These are phyloP conservation scores for Cruciata laevipes DNA, from an alignment of 257 asterid genomes.

Conservation along the genomic window DNA sequence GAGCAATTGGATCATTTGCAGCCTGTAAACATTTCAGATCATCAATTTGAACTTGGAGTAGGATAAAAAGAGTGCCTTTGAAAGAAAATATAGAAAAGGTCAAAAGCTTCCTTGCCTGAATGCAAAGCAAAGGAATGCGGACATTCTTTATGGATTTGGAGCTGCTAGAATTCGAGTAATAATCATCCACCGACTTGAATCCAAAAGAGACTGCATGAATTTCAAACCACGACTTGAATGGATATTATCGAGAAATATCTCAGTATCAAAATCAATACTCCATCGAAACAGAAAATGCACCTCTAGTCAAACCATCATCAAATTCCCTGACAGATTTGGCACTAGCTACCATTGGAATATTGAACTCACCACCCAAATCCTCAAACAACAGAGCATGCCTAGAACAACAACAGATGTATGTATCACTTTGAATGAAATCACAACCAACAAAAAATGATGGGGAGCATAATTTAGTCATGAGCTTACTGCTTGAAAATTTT, in stretches of 20 bases:
- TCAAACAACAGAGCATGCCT: constrained; percentile 90
- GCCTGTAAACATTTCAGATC: constrained; percentile 53
- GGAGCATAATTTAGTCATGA: constrained; percentile 9
- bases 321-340: constrained; percentile 84
- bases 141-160: constrained; percentile 73
- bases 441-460: constrained; percentile 7
- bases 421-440: constrained; percentile 11
- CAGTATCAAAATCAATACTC: constrained; percentile 13
- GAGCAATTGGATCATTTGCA: constrained; percentile 96
- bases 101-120: constrained; percentile 58
- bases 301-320: constrained; percentile 90
- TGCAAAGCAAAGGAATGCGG: constrained; percentile 73
- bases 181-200: constrained; percentile 91
- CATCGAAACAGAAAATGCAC: constrained; percentile 32
- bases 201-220: constrained; percentile 78
- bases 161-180: constrained; percentile 91
- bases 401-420: constrained; percentile 13
- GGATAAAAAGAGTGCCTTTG: not conserved
- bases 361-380: constrained; percentile 78
- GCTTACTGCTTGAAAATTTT: constrained; percentile 68
- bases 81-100: not conserved
- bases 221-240: constrained; percentile 8
- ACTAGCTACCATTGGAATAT: constrained; percentile 68
- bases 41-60: not conserved
- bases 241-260: constrained; percentile 8